phyloP scores from a whole-genome alignment of 441 rosid genomes.

The Iberis amara region DNA sequence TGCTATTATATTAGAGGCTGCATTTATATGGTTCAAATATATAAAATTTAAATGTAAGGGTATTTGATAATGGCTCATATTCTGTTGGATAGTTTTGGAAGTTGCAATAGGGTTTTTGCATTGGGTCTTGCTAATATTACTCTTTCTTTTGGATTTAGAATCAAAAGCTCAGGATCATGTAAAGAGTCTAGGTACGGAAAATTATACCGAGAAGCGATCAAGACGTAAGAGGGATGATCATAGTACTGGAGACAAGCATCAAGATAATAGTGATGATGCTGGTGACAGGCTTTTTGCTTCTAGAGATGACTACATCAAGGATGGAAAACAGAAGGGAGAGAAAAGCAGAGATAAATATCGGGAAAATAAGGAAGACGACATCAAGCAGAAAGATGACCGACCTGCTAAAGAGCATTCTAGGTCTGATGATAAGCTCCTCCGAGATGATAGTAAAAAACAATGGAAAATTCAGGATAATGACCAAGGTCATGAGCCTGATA shows the following conservation, averaged over 20 bases:
- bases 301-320: constrained; percentile 50
- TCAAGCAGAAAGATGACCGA: constrained; percentile 62
- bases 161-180: constrained; percentile 39
- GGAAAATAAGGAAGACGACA: constrained; percentile 57
- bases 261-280: constrained; percentile 49
- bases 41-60: neutral
- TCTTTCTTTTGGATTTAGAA: constrained; percentile 40
- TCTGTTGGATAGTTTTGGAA: neutral
- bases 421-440: constrained; percentile 54
- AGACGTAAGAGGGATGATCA: constrained; percentile 67
- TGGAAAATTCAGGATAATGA: constrained; percentile 50
- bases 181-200: constrained; percentile 52
- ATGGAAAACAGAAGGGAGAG: constrained; percentile 61
- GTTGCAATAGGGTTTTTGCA: neutral
- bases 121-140: neutral
- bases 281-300: constrained; percentile 40
- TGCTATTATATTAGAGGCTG: constrained; percentile 1
- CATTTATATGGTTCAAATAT: neutral
- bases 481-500: constrained; percentile 34
- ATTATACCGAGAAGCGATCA: constrained; percentile 47
- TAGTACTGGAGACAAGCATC: constrained; percentile 53
- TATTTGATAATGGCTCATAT: neutral
- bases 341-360: constrained; percentile 44
- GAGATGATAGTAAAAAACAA: constrained; percentile 55
- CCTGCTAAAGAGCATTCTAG: constrained; percentile 22